A percentile compares a stretch with the other conserved stretches of the same genome.
Conservation (phyloP, 768 basidiomycete species). For the Lentinus tigrinus region DNA sequence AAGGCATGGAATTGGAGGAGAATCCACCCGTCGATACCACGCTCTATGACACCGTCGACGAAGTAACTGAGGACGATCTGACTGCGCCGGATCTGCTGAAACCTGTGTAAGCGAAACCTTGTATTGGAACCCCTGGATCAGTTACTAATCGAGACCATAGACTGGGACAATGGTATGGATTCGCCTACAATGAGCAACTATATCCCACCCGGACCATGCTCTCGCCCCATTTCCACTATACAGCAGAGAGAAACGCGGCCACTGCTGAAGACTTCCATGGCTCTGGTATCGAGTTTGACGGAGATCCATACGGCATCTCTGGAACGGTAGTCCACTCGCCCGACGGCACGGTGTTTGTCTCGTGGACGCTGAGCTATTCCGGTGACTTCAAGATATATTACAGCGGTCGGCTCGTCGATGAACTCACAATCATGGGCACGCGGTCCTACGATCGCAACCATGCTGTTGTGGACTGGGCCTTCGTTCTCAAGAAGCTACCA, state of each 20-base stretch:
- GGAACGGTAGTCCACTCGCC: not conserved
- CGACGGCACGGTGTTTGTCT: not conserved
- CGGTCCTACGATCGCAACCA: not conserved
- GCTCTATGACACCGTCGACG: not conserved
- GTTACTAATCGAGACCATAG: not conserved
- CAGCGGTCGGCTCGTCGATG: constrained; percentile 1
- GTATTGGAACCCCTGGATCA: not conserved
- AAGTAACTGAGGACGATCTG: not conserved
- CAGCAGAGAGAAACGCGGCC: not conserved
- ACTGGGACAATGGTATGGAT: constrained; percentile 5
- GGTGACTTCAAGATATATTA: not conserved
- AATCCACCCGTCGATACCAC: not conserved
- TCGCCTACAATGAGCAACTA: not conserved
- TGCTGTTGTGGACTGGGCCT: not conserved
- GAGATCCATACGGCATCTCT: not conserved
- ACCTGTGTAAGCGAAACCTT: not conserved
- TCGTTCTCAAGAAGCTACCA: constrained; percentile 15
- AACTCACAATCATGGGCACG: not conserved
- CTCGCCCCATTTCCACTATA: not conserved
- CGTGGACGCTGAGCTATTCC: not conserved
- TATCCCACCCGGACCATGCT: not conserved
- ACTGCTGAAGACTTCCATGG: not conserved
- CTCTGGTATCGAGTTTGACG: not conserved
- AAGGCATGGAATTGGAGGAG: not conserved
- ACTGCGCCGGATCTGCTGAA: not conserved